Evolutionary conservation across 1,284 basidiomycete species (phyloP), one percentile per base, ranked within the genome.

Genomic region (Fomitopsis schrenkii): DNA sequence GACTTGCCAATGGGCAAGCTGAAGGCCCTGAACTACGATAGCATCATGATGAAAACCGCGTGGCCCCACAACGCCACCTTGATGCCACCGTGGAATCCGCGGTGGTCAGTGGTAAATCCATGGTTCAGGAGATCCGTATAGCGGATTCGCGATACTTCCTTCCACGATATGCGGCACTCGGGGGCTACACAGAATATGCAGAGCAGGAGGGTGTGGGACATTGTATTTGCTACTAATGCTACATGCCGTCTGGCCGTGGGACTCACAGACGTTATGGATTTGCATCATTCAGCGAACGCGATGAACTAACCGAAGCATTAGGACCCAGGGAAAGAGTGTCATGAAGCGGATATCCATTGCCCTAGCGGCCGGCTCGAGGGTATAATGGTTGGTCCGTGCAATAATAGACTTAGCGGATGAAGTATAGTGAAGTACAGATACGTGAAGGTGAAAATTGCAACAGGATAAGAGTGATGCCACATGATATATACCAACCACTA

Each of bases 361-460:
- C 69, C 67, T 67, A 66, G 60, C 55, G 66, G 63, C 67, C 55
- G 59, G 59, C 60, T 63, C 60, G 62, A 61, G 68, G 68, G 68
- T 70, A 70, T 70, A 69, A 65, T 66, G 61, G 55, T 64, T 66
- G 57, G 69, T 71, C 69, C 69, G 67, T 68, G 69, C 65, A 65
- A 69, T 66, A 68, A 62, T 63, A 65, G 67, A 67, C 57, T 41
- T 59, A 66, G 46, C 64, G 67, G 62, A 60, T 40, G 50, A 45
- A 59, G 66, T 70, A 67, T 65, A 55, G 66, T 67, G 67, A 62
- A 70, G 65, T 70, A 70, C 68, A 70, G 68, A 67, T 70, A 68
- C 62, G 64, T 42, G 64, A 58, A 64, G 62, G 58, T 58, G 59
- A 63, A 61, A 50, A 61, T 59, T 58, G 63, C 59, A 61, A 61